phyloP scores from a whole-genome alignment of 805 yeast species.

The Blastobotrys attinorum region DNA sequence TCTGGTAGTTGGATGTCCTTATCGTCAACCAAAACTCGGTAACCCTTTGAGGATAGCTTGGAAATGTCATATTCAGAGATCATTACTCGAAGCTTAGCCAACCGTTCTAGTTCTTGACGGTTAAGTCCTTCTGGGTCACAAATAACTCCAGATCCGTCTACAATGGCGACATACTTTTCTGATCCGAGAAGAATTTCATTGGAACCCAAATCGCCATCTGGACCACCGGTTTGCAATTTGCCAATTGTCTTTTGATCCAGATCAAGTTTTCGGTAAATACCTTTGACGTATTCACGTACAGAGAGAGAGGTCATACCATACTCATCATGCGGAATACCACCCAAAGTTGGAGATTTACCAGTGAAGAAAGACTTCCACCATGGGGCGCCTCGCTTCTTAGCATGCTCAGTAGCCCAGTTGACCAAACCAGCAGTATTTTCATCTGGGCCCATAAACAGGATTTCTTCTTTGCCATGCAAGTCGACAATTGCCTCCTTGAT shows the following conservation, averaged over 20 bases:
- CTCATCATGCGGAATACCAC: slow-evolving; percentile 97
- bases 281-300: slow-evolving; percentile 84
- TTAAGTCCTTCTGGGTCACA: slow-evolving; percentile 88
- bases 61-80: slow-evolving; percentile 59
- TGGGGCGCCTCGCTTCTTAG: slow-evolving; percentile 83
- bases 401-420: slow-evolving; percentile 96
- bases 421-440: slow-evolving; percentile 95
- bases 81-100: slow-evolving; percentile 73
- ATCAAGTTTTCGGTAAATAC: slow-evolving; percentile 70
- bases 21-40: slow-evolving; percentile 78
- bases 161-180: slow-evolving; percentile 79
- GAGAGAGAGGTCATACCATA: slow-evolving; percentile 97
- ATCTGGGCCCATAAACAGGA: slow-evolving; percentile 97
- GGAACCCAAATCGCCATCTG: slow-evolving; percentile 96
- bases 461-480: slow-evolving; percentile 75
- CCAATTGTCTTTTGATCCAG: slow-evolving; percentile 51
- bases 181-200: slow-evolving; percentile 86
- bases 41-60: slow-evolving; percentile 67
- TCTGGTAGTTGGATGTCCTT: slow-evolving; percentile 68
- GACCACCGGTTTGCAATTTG: slow-evolving; percentile 97
- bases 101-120: slow-evolving; percentile 64
- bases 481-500: slow-evolving; percentile 80
- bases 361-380: slow-evolving; percentile 99
- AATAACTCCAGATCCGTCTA: slow-evolving; percentile 93
- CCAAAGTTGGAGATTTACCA: slow-evolving; percentile 84